Percentiles rank a stretch among this genome's conserved stretches.
These are phyloP conservation scores for Talaromyces sp. DNA, from an alignment of 2,329 filamentous ascomycete species.

Conservation along the genomic window DNA sequence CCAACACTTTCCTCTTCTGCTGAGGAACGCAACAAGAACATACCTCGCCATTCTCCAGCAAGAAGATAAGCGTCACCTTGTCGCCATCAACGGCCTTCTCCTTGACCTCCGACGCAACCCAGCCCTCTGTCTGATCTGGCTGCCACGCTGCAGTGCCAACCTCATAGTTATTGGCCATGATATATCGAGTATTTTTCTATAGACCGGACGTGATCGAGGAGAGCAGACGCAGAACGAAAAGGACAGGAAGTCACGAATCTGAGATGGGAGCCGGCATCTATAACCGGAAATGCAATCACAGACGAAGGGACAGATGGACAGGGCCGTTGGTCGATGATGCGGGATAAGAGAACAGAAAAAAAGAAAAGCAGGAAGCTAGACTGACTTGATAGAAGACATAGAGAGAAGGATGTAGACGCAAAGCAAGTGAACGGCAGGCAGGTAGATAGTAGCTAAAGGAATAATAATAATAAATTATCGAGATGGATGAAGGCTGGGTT, in stretches of 20 bases:
- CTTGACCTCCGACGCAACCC: constrained; percentile 92
- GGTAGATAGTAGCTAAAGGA: neutral
- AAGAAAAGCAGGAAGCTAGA: constrained; percentile 16
- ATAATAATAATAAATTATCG: constrained; percentile 8
- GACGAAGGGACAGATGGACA: neutral
- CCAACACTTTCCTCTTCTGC: neutral
- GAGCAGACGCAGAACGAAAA: constrained; percentile 21
- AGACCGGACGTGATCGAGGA: constrained; percentile 18
- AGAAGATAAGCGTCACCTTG: constrained; percentile 83
- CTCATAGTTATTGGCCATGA: constrained; percentile 91
- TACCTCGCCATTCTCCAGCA: constrained; percentile 91
- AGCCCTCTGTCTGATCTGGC: constrained; percentile 91
- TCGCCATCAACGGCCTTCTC: constrained; percentile 79
- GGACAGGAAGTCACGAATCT: constrained; percentile 12
- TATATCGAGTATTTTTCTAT: constrained; percentile 18
- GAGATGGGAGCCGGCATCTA: constrained; percentile 27
- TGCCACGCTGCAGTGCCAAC: constrained; percentile 98
- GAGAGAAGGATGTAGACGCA: neutral
- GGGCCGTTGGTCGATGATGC: constrained; percentile 13
- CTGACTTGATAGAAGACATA: constrained; percentile 6
- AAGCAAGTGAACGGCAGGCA: neutral
- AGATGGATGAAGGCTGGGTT: constrained; percentile 21
- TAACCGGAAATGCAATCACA: constrained; percentile 21
- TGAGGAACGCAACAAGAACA: constrained; percentile 16
- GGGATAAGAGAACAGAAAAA: constrained; percentile 11